Conservation (phyloP, 2,329 filamentous ascomycete genomes). For the Fusarium brevicatenulatum region DNA sequence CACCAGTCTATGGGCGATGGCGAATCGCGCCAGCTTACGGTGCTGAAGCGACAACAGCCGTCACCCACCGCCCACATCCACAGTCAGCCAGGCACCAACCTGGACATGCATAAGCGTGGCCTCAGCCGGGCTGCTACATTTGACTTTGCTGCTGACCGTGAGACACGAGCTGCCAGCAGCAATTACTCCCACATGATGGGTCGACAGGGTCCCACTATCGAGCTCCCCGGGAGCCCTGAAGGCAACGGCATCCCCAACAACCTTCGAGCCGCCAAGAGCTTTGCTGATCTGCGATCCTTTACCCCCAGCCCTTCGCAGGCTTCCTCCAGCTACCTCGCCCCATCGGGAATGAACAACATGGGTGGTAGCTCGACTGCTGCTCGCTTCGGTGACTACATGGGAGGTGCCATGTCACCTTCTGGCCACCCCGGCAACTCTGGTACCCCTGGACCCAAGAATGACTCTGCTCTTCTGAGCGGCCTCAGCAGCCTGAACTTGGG, state of each 20-base stretch:
- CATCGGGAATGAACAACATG: constrained; percentile 66
- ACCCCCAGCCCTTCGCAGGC: constrained; percentile 90
- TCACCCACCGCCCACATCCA: constrained; percentile 66
- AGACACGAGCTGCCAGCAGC: constrained; percentile 70
- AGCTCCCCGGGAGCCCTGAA: constrained; percentile 83
- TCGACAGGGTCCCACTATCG: constrained; percentile 85
- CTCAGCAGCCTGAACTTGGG: constrained; percentile 63
- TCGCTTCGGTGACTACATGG: constrained; percentile 59
- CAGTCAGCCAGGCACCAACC: constrained; percentile 69
- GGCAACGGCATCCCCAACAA: constrained; percentile 74
- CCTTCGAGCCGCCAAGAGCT: constrained; percentile 93
- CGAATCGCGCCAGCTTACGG: constrained; percentile 88
- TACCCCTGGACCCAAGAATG: constrained; percentile 53
- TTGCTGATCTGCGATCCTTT: constrained; percentile 93
- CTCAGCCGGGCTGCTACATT: constrained; percentile 96
- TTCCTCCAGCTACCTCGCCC: constrained; percentile 78
- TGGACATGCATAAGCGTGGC: constrained; percentile 82
- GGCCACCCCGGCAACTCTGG: constrained; percentile 50
- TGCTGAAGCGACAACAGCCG: constrained; percentile 75
- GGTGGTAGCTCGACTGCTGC: constrained; percentile 50
- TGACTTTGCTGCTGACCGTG: constrained; percentile 87
- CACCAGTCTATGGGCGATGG: constrained; percentile 91
- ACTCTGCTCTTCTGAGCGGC: constrained; percentile 57
- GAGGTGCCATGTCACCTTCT: constrained; percentile 49
- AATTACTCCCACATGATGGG: constrained; percentile 79